Base-by-base conservation (phyloP, 768 basidiomycete species). In the Mycena rosella region DNA sequence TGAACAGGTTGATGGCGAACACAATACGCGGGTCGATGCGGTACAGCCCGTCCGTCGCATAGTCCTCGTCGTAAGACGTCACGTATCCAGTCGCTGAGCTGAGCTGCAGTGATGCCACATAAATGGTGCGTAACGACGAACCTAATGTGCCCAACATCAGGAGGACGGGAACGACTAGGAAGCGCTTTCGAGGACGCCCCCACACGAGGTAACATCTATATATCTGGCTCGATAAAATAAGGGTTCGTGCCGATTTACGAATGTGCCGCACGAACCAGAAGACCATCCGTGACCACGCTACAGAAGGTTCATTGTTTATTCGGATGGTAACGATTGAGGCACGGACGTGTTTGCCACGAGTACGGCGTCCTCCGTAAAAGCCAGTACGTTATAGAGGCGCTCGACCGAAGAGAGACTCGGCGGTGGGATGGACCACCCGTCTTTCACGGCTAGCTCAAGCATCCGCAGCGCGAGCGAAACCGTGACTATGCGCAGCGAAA, bases 1-100 rank as follows among this genome's bases (percentile, higher is more conserved):
- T 62, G 60, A 57, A 26, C 15, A 62, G 26, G 24, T 57, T 68
- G 38, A 68, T 45, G 2, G 27, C 27, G 32, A 68, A 68, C 1
- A 68, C 66, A 42, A 68, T 63, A 13, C 66, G 60, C 20, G 60
- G 47, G 40, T 68, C 60, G 24, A 68, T n/a, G 36, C 52, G 60
- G 36, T 27, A 27, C 18, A 38, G 55, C 22, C 48, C 40, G 11
- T 30, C 15, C 4, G 44, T 15, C 4, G 49, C 17, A 17, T 44
- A 57, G 51, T 68, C 66, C 40, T 68, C 24, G 60, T 68, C 66
- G 66, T 68, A 68, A 14, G 66, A 49, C n/a, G 66, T 68, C 18
- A 68, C 49, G 47, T 49, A 63, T 13, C 66, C 60, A 7, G 66
- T 67, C 26, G 47, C 66, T 67, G 55, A n/a, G n/a, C n/a, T n/a